Evolutionary conservation across 1,284 basidiomycete species (phyloP), one percentile per base, ranked within the genome.

Genomic region (Abortiporus biennis): DNA sequence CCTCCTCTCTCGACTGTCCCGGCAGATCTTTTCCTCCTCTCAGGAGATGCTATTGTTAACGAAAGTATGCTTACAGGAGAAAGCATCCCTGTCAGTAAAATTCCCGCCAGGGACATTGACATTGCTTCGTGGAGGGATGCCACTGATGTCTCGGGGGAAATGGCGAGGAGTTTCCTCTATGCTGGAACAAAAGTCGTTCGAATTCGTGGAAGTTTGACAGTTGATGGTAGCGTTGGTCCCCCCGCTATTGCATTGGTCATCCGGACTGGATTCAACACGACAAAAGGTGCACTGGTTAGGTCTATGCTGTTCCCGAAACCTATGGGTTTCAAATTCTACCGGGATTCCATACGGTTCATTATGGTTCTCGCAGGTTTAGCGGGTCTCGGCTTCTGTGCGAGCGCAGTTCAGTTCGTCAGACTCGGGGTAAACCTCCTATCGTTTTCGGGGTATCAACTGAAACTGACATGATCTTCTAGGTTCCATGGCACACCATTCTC

Each of bases 271-370:
- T 99, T 99, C 67, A 92, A 91, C 61, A 99, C 96, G 2, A 99
- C 96, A 9, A 99, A 99, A 65, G 96, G 96, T 23, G 89, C 95
- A 0, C 72, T 99, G 15, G 81, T 99, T 6, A 78, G 96, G 19
- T 96, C 93, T 0, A 99, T 99, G 96, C 72, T 99, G 13, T 99
- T 96, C 69, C 96, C 96, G 0, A 98, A 97, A 60, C 94, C 95
- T 0, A 94, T 98, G 56, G 95, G 94, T 0, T 94, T 92, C 76
- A 93, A 95, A 62, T 97, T 96, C 63, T 96, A 97, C 65, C 85
- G 92, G 23, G 96, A 99, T 65, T 98, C 95, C 5, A 91, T 98
- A 59, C 80, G 93, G 40, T 99, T 99, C 61, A 97, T 99, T 47
- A 80, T 80, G 30, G 93, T 99, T 13, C 76, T 99, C 12, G 85